Conservation (phyloP, 2,329 filamentous ascomycete genomes). For the Didymella lethalis region DNA sequence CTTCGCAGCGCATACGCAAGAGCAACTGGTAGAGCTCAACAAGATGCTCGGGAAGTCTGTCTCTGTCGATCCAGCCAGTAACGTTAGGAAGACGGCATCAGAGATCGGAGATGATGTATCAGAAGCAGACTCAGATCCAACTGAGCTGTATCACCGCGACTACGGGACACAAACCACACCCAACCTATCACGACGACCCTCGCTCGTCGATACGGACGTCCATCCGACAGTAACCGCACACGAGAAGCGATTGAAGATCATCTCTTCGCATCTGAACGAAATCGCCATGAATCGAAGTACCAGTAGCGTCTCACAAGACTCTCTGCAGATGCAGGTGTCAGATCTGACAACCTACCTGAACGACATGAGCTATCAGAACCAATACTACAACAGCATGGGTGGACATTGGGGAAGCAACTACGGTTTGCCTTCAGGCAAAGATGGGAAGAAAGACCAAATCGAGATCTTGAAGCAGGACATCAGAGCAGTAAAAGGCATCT, state of each 20-base stretch:
- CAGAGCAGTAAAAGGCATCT: slow-evolving; percentile 77
- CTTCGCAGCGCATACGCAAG: slow-evolving; percentile 60
- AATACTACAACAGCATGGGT: slow-evolving; percentile 53
- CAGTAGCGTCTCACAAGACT: slow-evolving; percentile 60
- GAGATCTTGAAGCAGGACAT: slow-evolving; percentile 77
- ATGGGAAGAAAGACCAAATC: slow-evolving; percentile 72
- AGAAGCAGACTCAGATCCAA: slow-evolving; percentile 67
- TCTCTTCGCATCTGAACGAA: slow-evolving; percentile 61
- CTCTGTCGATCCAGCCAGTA: slow-evolving; percentile 64
- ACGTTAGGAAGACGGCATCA: slow-evolving; percentile 36
- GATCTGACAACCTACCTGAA: slow-evolving; percentile 71
- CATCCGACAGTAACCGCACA: slow-evolving; percentile 50
- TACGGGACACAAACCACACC: slow-evolving; percentile 78
- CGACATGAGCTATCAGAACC: slow-evolving; percentile 51
- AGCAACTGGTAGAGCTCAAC: slow-evolving; percentile 64
- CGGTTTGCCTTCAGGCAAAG: slow-evolving; percentile 54
- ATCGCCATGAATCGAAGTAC: slow-evolving; percentile 59
- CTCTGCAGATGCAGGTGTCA: slow-evolving; percentile 58
- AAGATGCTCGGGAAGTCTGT: slow-evolving; percentile 66
- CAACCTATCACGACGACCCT: slow-evolving; percentile 54
- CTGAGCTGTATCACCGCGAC: slow-evolving; percentile 82
- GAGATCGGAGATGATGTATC: slow-evolving; percentile 52
- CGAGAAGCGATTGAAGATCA: slow-evolving; percentile 57
- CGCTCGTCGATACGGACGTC: slow-evolving; percentile 32
- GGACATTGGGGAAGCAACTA: slow-evolving; percentile 46